These are phyloP conservation scores for Punica granatum DNA, from an alignment of 345 rosid species.

Conservation along the genomic window DNA sequence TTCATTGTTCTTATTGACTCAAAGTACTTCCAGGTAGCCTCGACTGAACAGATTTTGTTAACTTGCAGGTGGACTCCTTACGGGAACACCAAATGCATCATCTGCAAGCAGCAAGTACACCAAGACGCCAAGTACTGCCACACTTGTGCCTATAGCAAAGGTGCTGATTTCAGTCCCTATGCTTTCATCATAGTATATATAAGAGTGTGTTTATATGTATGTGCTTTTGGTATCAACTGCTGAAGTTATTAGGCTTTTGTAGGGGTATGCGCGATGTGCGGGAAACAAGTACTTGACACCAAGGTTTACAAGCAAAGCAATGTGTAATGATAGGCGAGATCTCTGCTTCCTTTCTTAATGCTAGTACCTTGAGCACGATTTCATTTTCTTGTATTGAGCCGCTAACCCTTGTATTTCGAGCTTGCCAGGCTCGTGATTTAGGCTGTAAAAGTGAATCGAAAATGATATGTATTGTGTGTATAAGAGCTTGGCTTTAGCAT, in stretches of 20 bases:
- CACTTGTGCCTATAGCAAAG: constrained; percentile 96
- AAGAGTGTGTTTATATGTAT: neutral
- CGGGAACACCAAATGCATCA: constrained; percentile 80
- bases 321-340: constrained; percentile 27
- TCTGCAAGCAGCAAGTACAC: constrained; percentile 99
- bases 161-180: constrained; percentile 18
- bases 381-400: neutral
- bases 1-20: neutral
- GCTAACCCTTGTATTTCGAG: neutral
- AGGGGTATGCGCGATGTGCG: constrained; percentile 99
- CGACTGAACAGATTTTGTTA: neutral
- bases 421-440: neutral
- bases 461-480: neutral
- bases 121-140: constrained; percentile 97
- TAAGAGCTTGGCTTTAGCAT: neutral
- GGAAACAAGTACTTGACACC: constrained; percentile 97
- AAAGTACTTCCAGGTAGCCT: too few species aligned
- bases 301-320: constrained; percentile 96
- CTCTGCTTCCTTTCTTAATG: neutral
- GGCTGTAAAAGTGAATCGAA: neutral
- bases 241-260: constrained; percentile 16
- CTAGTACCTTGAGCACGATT: neutral
- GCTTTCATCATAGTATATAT: neutral
- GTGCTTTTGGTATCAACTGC: neutral
- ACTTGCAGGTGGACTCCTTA: constrained; percentile 80